Conservation (phyloP, 345 rosid genomes). For the Gossypium australe region DNA sequence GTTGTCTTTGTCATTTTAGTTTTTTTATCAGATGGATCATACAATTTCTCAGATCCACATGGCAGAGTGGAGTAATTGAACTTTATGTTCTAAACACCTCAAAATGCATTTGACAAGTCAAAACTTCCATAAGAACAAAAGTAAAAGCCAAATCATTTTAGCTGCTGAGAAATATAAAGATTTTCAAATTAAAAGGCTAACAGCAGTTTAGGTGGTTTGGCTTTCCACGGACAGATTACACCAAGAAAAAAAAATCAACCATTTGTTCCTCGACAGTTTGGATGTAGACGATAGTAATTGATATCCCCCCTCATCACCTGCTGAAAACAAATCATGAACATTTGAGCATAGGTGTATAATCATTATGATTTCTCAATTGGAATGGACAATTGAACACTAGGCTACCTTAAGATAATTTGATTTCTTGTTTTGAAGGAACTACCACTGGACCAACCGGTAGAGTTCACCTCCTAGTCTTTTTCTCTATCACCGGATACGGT, state of each 20-base stretch:
- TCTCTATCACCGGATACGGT: constrained; percentile 37
- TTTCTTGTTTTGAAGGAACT: neutral
- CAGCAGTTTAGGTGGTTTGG: neutral
- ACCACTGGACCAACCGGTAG: neutral
- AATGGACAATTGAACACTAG: neutral
- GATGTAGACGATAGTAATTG: neutral
- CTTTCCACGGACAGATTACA: neutral
- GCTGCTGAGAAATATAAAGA: no score
- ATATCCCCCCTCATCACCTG: neutral
- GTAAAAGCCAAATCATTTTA: no score
- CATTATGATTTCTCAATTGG: no score
- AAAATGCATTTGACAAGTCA: no score
- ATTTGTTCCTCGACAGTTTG: neutral
- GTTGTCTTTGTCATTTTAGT: no score
- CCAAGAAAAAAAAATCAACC: neutral
- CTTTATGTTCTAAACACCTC: no score
- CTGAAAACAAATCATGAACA: neutral
- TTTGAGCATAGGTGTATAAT: neutral
- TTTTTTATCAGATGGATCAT: no score
- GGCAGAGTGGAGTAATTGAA: no score
- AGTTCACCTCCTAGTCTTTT: neutral
- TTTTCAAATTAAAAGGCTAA: neutral
- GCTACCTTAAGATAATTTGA: neutral
- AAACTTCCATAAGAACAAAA: no score
- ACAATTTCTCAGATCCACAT: no score